These are phyloP conservation scores for Echinosophora koreensis DNA, from an alignment of 306 rosid species.

Conservation along the genomic window DNA sequence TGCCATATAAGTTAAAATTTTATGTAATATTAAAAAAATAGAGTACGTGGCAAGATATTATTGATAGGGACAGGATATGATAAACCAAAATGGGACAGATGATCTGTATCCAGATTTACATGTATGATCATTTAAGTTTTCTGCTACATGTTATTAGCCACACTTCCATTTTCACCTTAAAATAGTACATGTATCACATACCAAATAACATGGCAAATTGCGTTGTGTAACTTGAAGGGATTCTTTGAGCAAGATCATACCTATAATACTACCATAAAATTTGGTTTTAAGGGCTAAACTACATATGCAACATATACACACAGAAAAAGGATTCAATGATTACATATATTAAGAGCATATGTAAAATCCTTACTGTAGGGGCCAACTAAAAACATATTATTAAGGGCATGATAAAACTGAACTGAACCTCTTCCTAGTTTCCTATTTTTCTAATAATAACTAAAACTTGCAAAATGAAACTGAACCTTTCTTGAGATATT, in stretches of 20 bases:
- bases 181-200: neutral
- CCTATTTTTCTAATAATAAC: neutral
- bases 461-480: neutral
- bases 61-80: no score
- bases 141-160: conserved; percentile 15
- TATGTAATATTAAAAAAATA: no score
- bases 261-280: neutral
- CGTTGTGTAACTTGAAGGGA: neutral
- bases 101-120: no score
- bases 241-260: neutral
- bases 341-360: neutral
- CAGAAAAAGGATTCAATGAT: neutral
- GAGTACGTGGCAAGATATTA: no score
- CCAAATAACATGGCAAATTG: neutral
- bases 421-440: neutral
- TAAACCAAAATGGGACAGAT: no score
- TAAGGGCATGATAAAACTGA: no score
- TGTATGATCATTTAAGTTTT: no score
- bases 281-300: neutral
- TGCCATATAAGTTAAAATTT: no score
- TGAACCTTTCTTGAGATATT: no score
- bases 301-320: neutral
- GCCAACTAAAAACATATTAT: neutral
- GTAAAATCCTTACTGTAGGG: neutral
- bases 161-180: conserved; percentile 2